Evolutionary conservation across 164 flowering plant species (phyloP).

Genomic region (Annona squamosa): DNA sequence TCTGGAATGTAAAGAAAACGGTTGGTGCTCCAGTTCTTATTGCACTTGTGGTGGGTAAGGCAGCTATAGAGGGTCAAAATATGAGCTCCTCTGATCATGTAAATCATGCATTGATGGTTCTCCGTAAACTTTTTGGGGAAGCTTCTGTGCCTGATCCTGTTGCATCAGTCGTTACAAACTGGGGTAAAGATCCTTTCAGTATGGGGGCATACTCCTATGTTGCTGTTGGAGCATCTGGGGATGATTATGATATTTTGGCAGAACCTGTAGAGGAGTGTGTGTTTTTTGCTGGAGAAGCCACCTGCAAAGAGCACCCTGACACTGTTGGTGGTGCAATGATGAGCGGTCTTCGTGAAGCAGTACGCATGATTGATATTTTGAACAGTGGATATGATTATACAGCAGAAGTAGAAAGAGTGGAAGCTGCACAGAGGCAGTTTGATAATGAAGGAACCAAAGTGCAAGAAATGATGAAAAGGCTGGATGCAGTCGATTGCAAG

Average conservation of each 20-base stretch:
- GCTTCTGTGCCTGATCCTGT: conserved; percentile 78
- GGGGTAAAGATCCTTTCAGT: conserved; percentile 97
- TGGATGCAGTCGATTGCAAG: conserved; percentile 72
- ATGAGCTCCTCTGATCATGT: conserved; percentile 70
- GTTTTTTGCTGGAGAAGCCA: conserved; percentile 99
- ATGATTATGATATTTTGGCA: conserved; percentile 90
- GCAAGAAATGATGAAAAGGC: conserved; percentile 70
- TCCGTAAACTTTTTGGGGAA: conserved; percentile 87
- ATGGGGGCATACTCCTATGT: conserved; percentile 97
- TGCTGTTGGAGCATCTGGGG: conserved; percentile 97
- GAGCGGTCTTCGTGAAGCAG: conserved; percentile 98
- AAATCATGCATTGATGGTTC: conserved; percentile 67
- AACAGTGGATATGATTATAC: conserved; percentile 70
- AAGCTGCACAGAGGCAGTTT: conserved; percentile 67
- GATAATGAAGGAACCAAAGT: conserved; percentile 79
- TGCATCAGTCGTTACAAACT: conserved; percentile 92
- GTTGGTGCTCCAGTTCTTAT: conserved; percentile 96
- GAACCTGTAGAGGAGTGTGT: conserved; percentile 86
- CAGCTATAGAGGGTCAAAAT: conserved; percentile 72
- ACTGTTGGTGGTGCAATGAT: conserved; percentile 99
- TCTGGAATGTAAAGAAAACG: conserved; percentile 95
- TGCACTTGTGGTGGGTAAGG: conserved; percentile 93
- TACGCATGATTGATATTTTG: conserved; percentile 80
- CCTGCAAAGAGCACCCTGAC: conserved; percentile 99
- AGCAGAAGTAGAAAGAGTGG: conserved; percentile 82